These are phyloP conservation scores for Pontederia paniculata DNA, from an alignment of 176 grass and related monocot species.

Conservation along the genomic window DNA sequence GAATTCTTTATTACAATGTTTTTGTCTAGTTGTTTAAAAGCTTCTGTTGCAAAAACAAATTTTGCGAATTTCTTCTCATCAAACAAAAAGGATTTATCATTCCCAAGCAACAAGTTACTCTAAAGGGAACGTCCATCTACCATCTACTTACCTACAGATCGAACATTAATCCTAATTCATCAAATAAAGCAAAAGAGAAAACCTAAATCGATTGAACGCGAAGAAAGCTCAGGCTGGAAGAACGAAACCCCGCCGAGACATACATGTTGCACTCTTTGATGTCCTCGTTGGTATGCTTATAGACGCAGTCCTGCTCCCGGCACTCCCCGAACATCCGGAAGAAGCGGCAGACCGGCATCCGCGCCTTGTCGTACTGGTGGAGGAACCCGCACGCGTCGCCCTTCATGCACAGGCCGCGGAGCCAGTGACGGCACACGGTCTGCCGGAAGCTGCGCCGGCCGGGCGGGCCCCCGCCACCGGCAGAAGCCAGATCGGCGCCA, in stretches of 20 bases:
- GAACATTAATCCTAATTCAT: too few species aligned
- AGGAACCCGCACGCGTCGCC: constrained; percentile 89
- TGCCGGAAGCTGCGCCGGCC: constrained; percentile 80
- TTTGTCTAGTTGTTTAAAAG: too few species aligned
- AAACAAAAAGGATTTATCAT: neutral
- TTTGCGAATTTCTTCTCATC: too few species aligned
- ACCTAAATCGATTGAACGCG: neutral
- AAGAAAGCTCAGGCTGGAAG: neutral
- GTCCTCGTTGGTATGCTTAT: constrained; percentile 94
- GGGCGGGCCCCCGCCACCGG: constrained; percentile 18
- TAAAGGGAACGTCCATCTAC: too few species aligned
- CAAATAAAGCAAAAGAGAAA: neutral
- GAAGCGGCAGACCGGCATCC: constrained; percentile 99
- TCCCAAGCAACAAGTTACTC: neutral
- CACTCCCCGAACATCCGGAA: constrained; percentile 88
- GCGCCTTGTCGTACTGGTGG: constrained; percentile 98
- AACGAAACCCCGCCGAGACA: neutral
- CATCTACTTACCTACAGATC: too few species aligned
- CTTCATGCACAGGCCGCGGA: constrained; percentile 94
- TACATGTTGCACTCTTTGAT: constrained; percentile 99
- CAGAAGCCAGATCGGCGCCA: neutral
- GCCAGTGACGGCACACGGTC: constrained; percentile 97
- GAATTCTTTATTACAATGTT: too few species aligned
- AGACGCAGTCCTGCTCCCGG: constrained; percentile 84
- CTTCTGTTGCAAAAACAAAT: too few species aligned